Evolutionary conservation across 225 moss, liverwort and hornwort species (phyloP).

Genomic region (Bryoerythrophyllum caledonicum): DNA sequence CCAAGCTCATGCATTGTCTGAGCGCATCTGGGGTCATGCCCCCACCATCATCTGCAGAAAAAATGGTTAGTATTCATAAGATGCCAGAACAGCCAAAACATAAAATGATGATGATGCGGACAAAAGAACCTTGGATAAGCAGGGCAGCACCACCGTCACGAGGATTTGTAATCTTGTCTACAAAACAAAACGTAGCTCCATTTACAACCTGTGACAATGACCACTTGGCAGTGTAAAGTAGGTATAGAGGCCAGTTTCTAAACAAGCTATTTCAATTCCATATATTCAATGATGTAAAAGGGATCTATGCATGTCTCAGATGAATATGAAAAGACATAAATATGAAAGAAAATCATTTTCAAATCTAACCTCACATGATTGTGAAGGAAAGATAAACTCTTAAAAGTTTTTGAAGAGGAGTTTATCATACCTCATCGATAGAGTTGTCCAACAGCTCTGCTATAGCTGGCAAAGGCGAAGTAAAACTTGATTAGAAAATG

Average conservation of each 20-base stretch:
- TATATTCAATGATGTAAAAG: no score
- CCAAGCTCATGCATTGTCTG: constrained; percentile 82
- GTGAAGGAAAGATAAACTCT: not conserved
- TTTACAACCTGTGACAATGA: constrained; percentile 36
- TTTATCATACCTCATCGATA: constrained; percentile 55
- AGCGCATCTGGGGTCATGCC: constrained; percentile 75
- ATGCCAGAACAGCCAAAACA: not conserved
- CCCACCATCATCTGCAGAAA: constrained; percentile 69
- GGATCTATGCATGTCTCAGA: no score
- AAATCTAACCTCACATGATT: not conserved
- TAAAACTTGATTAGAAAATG: constrained; percentile 2
- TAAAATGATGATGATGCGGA: not conserved
- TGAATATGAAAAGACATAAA: no score
- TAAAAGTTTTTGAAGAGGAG: not conserved
- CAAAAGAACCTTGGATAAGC: constrained; percentile 49
- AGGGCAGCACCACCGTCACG: constrained; percentile 51
- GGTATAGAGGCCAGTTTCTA: no score
- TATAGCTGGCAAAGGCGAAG: constrained; percentile 45
- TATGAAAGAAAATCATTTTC: no score
- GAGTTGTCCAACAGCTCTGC: constrained; percentile 80
- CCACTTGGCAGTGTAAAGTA: not conserved
- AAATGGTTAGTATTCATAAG: not conserved
- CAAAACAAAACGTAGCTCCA: constrained; percentile 61
- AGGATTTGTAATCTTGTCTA: constrained; percentile 62
- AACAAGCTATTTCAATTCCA: no score